phyloP scores from a whole-genome alignment of 176 grass and related monocot genomes.

The Oryza coarctata region DNA sequence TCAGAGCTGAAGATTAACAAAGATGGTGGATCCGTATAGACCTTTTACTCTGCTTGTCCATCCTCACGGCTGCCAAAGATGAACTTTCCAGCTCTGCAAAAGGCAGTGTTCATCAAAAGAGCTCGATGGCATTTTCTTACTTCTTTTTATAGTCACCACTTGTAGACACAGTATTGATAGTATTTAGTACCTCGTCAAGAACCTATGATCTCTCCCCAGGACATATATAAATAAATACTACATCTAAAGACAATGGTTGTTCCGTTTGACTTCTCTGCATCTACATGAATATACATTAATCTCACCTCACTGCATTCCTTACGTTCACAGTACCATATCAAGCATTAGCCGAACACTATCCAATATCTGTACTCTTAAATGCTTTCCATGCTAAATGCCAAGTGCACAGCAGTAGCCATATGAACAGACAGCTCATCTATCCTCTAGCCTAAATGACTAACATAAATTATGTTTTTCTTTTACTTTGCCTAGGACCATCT shows the following conservation, averaged over 20 bases:
- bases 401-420: neutral
- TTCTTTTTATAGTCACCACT: neutral
- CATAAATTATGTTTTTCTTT: too few species aligned
- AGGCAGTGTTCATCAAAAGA: neutral
- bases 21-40: constrained; percentile 28
- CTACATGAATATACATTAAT: too few species aligned
- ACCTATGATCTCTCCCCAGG: neutral
- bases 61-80: constrained; percentile 26
- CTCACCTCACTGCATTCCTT: too few species aligned
- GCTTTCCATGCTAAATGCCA: neutral
- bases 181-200: neutral
- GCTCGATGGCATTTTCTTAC: neutral
- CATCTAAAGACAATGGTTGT: too few species aligned
- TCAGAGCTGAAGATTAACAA: constrained; percentile 9
- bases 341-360: too few species aligned
- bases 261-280: too few species aligned
- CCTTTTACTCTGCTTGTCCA: neutral
- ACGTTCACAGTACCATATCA: too few species aligned
- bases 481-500: too few species aligned
- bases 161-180: neutral
- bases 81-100: constrained; percentile 42
- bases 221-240: neutral
- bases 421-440: neutral
- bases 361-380: neutral
- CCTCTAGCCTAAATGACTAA: too few species aligned